These are phyloP conservation scores for Acanthamoeba royreba DNA, from an alignment of 208 protist genomes.

Conservation along the genomic window DNA sequence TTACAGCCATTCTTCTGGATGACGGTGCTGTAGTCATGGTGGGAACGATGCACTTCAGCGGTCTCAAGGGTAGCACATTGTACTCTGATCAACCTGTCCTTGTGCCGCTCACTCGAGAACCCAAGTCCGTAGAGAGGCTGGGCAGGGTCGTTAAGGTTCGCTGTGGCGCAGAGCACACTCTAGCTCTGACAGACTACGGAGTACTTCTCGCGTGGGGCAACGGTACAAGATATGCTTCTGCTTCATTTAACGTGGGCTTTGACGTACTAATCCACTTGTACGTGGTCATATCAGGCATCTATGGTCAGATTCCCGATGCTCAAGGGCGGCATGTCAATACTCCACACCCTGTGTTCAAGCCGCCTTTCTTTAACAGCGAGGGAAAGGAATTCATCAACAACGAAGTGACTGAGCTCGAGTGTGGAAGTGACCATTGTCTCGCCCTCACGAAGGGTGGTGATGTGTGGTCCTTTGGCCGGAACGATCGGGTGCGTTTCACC, in stretches of 20 bases:
- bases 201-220: neutral
- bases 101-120: neutral
- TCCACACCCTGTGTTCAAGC: neutral
- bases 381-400: constrained; percentile 11
- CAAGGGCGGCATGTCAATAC: neutral
- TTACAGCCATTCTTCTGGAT: neutral
- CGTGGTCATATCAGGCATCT: neutral
- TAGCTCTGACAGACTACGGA: neutral
- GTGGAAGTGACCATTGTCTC: neutral
- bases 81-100: neutral
- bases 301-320: neutral
- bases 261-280: neutral
- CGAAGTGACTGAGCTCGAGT: neutral
- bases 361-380: neutral
- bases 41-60: neutral
- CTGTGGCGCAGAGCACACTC: neutral
- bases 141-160: neutral
- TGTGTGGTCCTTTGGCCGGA: constrained; percentile 2
- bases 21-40: neutral
- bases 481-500: neutral
- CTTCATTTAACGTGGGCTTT: neutral
- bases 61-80: neutral
- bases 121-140: neutral
- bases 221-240: neutral
- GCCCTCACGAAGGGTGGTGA: neutral